Evolutionary conservation across 1,139 yeast species (phyloP).

Genomic region (Geotrichum klebahnii): DNA sequence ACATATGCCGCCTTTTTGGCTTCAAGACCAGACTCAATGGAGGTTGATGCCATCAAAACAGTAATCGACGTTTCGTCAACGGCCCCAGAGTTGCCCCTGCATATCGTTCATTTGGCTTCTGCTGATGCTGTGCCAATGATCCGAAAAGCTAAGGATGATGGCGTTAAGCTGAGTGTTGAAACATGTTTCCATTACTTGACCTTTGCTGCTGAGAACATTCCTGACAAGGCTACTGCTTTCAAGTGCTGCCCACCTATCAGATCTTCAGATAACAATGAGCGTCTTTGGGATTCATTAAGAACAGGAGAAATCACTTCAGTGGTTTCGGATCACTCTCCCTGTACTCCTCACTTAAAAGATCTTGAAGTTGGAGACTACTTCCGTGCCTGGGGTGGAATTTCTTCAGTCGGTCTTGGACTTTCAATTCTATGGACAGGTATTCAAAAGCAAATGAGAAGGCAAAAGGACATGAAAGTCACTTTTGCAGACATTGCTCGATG

Average conservation of each 20-base stretch:
- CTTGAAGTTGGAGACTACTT: constrained; percentile 81
- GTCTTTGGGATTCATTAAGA: constrained; percentile 72
- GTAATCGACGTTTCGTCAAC: constrained; percentile 59
- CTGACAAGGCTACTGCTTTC: constrained; percentile 71
- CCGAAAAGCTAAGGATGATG: constrained; percentile 58
- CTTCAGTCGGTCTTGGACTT: constrained; percentile 87
- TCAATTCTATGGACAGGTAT: constrained; percentile 79
- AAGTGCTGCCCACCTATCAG: constrained; percentile 96
- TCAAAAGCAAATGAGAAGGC: constrained; percentile 39
- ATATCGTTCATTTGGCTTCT: constrained; percentile 86
- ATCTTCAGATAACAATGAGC: constrained; percentile 60
- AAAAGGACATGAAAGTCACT: constrained; percentile 37
- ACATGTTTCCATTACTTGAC: constrained; percentile 91
- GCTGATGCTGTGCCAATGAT: constrained; percentile 69
- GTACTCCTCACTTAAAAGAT: constrained; percentile 85
- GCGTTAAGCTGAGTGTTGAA: constrained; percentile 70
- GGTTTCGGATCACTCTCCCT: constrained; percentile 93
- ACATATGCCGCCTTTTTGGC: constrained; percentile 71
- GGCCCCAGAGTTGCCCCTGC: constrained; percentile 58
- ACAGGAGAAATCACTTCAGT: constrained; percentile 71
- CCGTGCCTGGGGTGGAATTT: constrained; percentile 96
- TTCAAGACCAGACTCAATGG: constrained; percentile 85
- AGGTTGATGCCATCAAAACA: constrained; percentile 73
- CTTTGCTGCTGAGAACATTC: constrained; percentile 69
- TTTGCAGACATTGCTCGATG: constrained; percentile 64